phyloP scores from a whole-genome alignment of 345 rosid genomes.

The Combretum micranthum region DNA sequence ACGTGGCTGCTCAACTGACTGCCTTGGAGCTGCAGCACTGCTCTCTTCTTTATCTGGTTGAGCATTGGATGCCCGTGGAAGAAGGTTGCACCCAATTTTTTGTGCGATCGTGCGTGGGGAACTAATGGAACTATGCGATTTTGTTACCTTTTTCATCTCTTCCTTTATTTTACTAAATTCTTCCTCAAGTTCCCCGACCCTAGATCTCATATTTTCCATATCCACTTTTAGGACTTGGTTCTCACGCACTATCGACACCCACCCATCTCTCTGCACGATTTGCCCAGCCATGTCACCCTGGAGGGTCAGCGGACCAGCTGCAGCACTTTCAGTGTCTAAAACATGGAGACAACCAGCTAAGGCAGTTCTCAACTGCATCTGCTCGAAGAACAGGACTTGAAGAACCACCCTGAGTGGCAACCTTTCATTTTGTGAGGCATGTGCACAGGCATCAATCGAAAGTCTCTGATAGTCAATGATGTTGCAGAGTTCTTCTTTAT shows the following conservation, averaged over 20 bases:
- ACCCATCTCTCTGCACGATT: conserved; percentile 81
- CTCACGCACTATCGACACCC: conserved; percentile 85
- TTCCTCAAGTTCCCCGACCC: conserved; percentile 81
- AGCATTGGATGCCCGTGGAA: conserved; percentile 56
- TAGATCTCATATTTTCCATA: conserved; percentile 84
- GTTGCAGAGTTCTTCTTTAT: conserved; percentile 85
- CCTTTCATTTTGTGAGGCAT: conserved; percentile 92
- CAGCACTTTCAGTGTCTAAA: conserved; percentile 54
- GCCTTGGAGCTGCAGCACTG: conserved; percentile 44
- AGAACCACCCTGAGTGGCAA: conserved; percentile 84
- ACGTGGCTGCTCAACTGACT: conserved; percentile 39
- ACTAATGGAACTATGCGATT: conserved; percentile 62
- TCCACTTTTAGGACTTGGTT: conserved; percentile 75
- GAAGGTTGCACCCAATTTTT: conserved; percentile 70
- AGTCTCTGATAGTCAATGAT: conserved; percentile 81
- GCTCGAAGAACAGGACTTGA: conserved; percentile 90
- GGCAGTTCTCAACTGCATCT: conserved; percentile 85
- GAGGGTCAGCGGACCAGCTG: conserved; percentile 28
- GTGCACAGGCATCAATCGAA: conserved; percentile 90
- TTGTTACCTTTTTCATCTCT: conserved; percentile 69
- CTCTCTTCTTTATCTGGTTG: conserved; percentile 28
- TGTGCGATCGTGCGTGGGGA: conserved; percentile 55
- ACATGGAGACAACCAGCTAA: conserved; percentile 69
- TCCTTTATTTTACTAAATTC: conserved; percentile 74
- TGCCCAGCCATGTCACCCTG: conserved; percentile 40